Percentiles rank a stretch among this genome's conserved stretches.
These are phyloP conservation scores for Effrenium voratum DNA, from an alignment of 73 alveolate species.

Conservation along the genomic window DNA sequence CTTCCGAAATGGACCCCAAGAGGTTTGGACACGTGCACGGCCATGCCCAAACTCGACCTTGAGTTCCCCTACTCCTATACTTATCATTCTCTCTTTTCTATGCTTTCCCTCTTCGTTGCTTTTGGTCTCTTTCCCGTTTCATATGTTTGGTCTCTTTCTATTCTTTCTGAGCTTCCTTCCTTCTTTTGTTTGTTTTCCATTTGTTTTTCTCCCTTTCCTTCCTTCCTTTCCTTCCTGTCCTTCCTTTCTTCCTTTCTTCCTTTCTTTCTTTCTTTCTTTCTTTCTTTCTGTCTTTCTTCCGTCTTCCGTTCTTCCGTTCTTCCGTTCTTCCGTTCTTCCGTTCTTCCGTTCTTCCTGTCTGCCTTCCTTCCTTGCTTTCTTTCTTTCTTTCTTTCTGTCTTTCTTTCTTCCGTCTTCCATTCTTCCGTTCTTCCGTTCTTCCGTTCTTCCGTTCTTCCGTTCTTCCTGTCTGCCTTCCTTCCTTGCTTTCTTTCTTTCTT, in stretches of 20 bases:
- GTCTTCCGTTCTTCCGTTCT: too few species aligned
- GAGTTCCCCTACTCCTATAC: neutral
- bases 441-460: too few species aligned
- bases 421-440: too few species aligned
- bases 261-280: neutral
- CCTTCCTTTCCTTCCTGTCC: conserved; percentile 24
- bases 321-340: too few species aligned
- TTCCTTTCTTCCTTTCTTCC: neutral
- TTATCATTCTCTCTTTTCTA: neutral
- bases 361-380: too few species aligned
- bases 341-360: too few species aligned
- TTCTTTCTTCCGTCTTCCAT: too few species aligned
- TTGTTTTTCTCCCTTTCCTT: neutral
- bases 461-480: too few species aligned
- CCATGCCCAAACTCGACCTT: neutral
- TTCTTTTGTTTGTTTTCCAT: neutral
- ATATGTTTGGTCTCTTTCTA: neutral
- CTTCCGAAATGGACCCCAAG: too few species aligned
- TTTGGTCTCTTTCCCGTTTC: neutral
- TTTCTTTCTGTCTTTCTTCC: neutral
- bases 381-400: too few species aligned
- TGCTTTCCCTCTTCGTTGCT: neutral
- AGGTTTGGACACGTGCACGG: too few species aligned
- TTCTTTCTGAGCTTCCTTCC: neutral
- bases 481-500: too few species aligned